These are phyloP conservation scores for Platanthera zijinensis DNA, from an alignment of 106 monocot species.

Conservation along the genomic window DNA sequence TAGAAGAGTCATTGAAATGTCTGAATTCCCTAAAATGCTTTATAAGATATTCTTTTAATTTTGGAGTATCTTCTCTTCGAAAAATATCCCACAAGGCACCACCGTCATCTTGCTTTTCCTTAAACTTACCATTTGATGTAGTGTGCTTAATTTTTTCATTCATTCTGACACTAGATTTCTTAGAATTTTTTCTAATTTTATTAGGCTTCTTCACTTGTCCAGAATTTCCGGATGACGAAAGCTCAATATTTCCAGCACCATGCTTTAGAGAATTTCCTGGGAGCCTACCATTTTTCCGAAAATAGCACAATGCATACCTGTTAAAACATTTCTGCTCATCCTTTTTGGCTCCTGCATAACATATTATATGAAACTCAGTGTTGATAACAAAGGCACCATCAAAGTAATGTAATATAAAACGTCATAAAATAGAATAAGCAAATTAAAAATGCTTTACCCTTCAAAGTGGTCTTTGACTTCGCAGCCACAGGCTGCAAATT, in stretches of 20 bases:
- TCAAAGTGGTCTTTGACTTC: neutral
- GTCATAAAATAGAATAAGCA: neutral
- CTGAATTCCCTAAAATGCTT: slow-evolving; percentile 64
- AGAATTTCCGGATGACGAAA: neutral
- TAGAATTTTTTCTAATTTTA: neutral
- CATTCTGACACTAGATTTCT: neutral
- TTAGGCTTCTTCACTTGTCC: neutral
- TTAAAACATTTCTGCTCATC: neutral
- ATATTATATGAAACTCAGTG: neutral
- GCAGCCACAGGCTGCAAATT: neutral
- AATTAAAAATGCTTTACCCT: neutral
- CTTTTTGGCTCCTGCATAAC: neutral
- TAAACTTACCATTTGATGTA: neutral
- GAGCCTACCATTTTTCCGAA: neutral
- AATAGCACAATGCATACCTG: neutral
- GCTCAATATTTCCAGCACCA: neutral
- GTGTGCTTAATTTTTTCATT: neutral
- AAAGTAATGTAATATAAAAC: neutral
- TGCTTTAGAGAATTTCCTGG: neutral
- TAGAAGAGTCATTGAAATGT: slow-evolving; percentile 43
- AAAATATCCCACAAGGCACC: slow-evolving; percentile 94
- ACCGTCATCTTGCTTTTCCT: slow-evolving; percentile 20
- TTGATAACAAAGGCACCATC: neutral
- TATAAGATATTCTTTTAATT: slow-evolving; percentile 56
- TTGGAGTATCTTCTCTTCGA: slow-evolving; percentile 60